A percentile compares a stretch with the other conserved stretches of the same genome.
Evolutionary conservation across 345 rosid species (phyloP).

Genomic region (Moricandia moricandioides): DNA sequence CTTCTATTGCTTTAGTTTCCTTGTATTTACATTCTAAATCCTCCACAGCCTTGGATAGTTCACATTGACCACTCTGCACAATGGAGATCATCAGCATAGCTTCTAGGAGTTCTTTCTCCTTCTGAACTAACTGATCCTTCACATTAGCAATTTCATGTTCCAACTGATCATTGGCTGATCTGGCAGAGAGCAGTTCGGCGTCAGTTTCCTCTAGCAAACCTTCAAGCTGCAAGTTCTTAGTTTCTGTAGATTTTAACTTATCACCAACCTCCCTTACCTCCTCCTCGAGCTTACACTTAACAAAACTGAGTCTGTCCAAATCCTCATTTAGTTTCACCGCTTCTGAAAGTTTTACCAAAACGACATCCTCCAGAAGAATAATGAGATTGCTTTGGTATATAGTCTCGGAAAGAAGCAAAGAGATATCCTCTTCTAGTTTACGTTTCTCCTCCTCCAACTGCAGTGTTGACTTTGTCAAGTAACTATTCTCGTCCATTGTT

Average conservation of each 20-base stretch:
- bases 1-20: slow-evolving; percentile 46
- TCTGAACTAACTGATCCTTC: slow-evolving; percentile 44
- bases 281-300: slow-evolving; percentile 54
- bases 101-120: slow-evolving; percentile 47
- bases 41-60: slow-evolving; percentile 45
- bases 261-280: slow-evolving; percentile 46
- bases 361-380: slow-evolving; percentile 47
- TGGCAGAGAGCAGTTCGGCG: slow-evolving; percentile 43
- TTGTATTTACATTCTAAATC: slow-evolving; percentile 58
- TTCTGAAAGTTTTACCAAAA: slow-evolving; percentile 48
- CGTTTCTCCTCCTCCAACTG: slow-evolving; percentile 49
- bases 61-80: slow-evolving; percentile 42
- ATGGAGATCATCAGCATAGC: slow-evolving; percentile 44
- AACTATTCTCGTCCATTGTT: slow-evolving; percentile 47
- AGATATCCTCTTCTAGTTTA: slow-evolving; percentile 61
- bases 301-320: slow-evolving; percentile 43
- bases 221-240: slow-evolving; percentile 41
- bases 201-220: slow-evolving; percentile 39
- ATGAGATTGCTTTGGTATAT: slow-evolving; percentile 57
- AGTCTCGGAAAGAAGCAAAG: slow-evolving; percentile 44
- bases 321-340: slow-evolving; percentile 43
- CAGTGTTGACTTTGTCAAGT: slow-evolving; percentile 43
- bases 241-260: slow-evolving; percentile 41
- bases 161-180: slow-evolving; percentile 45
- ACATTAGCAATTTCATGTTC: slow-evolving; percentile 46